Conservation (phyloP, 805 yeast genomes). For the Saturnispora bothae region DNA sequence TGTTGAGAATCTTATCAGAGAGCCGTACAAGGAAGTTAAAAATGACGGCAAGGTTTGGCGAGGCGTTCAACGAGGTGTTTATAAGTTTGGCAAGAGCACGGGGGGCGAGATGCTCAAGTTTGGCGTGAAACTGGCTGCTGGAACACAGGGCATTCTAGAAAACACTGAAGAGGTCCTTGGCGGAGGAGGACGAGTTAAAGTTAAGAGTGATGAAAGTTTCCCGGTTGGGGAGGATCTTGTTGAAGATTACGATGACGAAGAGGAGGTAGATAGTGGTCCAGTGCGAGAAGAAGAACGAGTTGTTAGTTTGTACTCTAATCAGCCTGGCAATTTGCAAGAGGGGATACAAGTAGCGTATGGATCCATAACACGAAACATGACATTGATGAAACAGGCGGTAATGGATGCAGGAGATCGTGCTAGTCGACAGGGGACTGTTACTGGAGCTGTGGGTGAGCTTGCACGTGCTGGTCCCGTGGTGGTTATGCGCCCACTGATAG, state of each 20-base stretch:
- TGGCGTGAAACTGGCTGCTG: conserved; percentile 79
- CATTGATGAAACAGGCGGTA: conserved; percentile 55
- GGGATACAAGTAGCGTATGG: conserved; percentile 71
- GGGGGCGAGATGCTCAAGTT: conserved; percentile 70
- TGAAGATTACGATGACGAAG: not conserved
- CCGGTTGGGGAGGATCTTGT: not conserved
- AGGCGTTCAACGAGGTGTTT: conserved; percentile 67
- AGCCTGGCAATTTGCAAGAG: conserved; percentile 59
- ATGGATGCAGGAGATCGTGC: conserved; percentile 50
- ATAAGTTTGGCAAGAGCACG: conserved; percentile 63
- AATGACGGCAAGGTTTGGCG: conserved; percentile 62
- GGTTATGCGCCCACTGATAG: conserved; percentile 75
- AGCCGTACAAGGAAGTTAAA: conserved; percentile 65
- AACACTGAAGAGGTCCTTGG: conserved; percentile 71
- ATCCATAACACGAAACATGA: conserved; percentile 58
- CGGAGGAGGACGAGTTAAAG: conserved; percentile 46
- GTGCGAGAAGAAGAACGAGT: conserved; percentile 21
- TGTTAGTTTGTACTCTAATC: conserved; percentile 74
- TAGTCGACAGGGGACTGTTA: conserved; percentile 53
- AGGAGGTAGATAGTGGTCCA: not conserved
- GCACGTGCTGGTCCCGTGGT: conserved; percentile 74
- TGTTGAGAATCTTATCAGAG: conserved; percentile 56
- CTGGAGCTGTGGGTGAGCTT: conserved; percentile 55
- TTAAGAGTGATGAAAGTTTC: too few relatives aligned
- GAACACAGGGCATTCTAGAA: conserved; percentile 75